These are phyloP conservation scores for Penicillium sp. DNA, from an alignment of 2,329 filamentous ascomycete genomes.

Conservation along the genomic window DNA sequence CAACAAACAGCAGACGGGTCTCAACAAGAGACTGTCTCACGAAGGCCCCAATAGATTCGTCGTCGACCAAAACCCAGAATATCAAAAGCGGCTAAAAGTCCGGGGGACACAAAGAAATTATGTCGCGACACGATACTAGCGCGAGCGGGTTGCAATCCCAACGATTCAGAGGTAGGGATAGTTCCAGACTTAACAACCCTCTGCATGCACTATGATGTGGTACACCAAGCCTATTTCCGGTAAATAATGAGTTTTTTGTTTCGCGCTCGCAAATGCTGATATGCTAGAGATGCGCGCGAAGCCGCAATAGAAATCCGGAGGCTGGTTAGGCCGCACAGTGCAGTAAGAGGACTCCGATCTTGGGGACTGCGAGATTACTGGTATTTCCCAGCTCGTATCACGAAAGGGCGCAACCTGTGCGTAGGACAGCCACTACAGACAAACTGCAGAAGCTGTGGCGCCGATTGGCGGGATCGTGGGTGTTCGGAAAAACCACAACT, in stretches of 20 bases:
- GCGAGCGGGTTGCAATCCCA: background rate
- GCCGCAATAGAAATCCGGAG: conserved; percentile 1
- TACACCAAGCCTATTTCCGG: background rate
- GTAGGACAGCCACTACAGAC: background rate
- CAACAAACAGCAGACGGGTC: background rate
- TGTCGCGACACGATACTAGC: background rate
- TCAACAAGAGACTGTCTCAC: conserved; percentile 1
- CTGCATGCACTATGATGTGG: background rate
- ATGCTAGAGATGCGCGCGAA: background rate
- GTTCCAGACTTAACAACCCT: background rate
- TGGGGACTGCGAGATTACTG: background rate
- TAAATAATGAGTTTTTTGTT: background rate
- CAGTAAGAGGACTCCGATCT: conserved; percentile 2
- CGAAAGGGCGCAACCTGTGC: background rate
- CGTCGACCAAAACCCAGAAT: background rate
- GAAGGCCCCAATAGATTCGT: background rate
- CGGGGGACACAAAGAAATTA: background rate
- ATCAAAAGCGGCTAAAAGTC: background rate
- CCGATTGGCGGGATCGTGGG: background rate
- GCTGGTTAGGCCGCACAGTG: background rate
- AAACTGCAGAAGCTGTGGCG: background rate
- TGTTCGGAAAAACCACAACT: background rate
- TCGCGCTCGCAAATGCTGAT: background rate
- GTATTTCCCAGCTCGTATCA: background rate
- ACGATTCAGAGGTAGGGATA: background rate